Conservation (phyloP, 2,329 filamentous ascomycete genomes). For the Neobulgaria alba region DNA sequence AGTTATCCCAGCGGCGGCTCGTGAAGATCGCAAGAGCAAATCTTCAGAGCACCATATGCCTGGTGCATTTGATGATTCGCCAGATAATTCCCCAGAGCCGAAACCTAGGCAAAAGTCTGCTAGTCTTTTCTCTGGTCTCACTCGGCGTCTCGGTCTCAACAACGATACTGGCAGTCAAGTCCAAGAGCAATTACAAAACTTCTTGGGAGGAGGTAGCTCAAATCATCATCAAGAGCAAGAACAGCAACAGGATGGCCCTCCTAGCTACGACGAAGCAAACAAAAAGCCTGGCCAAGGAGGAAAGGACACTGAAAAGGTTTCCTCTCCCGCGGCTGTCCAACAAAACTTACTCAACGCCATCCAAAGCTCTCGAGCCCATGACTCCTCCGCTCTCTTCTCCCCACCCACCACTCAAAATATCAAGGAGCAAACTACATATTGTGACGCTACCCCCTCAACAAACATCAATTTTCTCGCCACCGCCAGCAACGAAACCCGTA, state of each 20-base stretch:
- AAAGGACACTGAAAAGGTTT: constrained; percentile 36
- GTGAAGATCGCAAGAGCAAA: constrained; percentile 31
- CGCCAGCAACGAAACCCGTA: constrained; percentile 61
- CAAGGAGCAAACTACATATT: constrained; percentile 78
- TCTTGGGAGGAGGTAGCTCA: constrained; percentile 28
- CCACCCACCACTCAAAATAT: constrained; percentile 64
- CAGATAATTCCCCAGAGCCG: constrained; percentile 38
- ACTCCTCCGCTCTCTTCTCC: constrained; percentile 64
- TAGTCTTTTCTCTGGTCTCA: constrained; percentile 58
- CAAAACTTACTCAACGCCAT: constrained; percentile 72
- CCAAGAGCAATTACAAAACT: constrained; percentile 37
- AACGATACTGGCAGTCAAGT: constrained; percentile 31
- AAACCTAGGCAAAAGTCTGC: constrained; percentile 37
- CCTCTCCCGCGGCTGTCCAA: constrained; percentile 51
- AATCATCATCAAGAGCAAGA: constrained; percentile 5
- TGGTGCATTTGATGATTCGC: constrained; percentile 61
- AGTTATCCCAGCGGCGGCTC: constrained; percentile 8
- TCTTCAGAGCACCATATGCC: constrained; percentile 50
- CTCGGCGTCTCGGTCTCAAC: constrained; percentile 61
- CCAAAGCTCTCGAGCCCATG: constrained; percentile 67
- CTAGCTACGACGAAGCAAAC: constrained; percentile 20
- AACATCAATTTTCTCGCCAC: constrained; percentile 65
- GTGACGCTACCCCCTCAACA: constrained; percentile 66
- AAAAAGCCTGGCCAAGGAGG: not conserved
- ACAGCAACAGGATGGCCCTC: constrained; percentile 15